These are phyloP conservation scores for Ailanthus altissimus DNA, from an alignment of 345 rosid genomes.

Conservation along the genomic window DNA sequence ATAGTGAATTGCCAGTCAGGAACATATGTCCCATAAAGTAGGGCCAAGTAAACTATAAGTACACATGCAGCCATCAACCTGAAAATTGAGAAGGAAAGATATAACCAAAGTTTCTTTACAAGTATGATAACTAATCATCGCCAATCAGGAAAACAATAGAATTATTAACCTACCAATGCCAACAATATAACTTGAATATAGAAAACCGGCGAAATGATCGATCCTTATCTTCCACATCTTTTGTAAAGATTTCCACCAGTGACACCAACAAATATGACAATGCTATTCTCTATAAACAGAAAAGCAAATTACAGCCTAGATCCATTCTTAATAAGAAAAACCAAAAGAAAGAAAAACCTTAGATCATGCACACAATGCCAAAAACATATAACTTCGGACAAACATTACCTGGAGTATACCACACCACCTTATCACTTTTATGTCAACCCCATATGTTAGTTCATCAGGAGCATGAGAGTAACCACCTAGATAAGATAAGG, in stretches of 20 bases:
- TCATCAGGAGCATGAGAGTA: slow-evolving; percentile 87
- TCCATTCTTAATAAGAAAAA: neutral
- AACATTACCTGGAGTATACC: slow-evolving; percentile 86
- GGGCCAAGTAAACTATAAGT: slow-evolving; percentile 53
- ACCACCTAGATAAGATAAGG: slow-evolving; percentile 54
- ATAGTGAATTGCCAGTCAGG: slow-evolving; percentile 82
- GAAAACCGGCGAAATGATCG: slow-evolving; percentile 39
- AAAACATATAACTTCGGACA: neutral
- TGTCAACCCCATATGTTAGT: slow-evolving; percentile 74
- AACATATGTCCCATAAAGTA: slow-evolving; percentile 60
- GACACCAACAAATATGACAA: slow-evolving; percentile 73
- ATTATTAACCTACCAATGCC: slow-evolving; percentile 64
- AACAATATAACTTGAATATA: slow-evolving; percentile 51
- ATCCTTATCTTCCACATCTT: slow-evolving; percentile 36
- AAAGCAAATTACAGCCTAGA: slow-evolving; percentile 5
- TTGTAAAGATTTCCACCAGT: slow-evolving; percentile 62
- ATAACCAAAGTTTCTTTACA: neutral
- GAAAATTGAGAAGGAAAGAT: slow-evolving; percentile 27
- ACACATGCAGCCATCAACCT: slow-evolving; percentile 70
- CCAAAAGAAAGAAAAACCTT: neutral
- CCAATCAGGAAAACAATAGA: neutral
- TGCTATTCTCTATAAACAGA: slow-evolving; percentile 72
- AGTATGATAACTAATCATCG: neutral
- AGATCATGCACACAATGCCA: neutral
- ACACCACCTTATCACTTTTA: slow-evolving; percentile 71